Percentiles rank a stretch among this genome's conserved stretches.
phyloP scores from a whole-genome alignment of 495 filamentous ascomycete species.

The Astrothelium subdiscretum region DNA sequence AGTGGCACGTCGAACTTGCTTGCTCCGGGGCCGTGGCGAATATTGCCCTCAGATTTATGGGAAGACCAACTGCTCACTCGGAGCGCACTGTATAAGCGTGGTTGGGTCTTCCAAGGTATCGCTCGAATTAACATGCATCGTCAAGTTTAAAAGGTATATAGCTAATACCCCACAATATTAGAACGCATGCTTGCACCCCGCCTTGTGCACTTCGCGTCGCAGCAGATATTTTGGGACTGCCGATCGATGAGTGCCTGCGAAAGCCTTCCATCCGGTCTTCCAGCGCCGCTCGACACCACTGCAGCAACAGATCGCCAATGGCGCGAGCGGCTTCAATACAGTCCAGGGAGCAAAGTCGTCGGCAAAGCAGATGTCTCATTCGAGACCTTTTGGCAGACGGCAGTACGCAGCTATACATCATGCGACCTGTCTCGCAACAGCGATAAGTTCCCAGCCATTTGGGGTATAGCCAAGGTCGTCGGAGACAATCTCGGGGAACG shows the following conservation, averaged over 20 bases:
- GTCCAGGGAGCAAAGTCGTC: neutral
- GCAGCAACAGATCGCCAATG: neutral
- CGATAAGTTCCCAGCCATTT: conserved; percentile 6
- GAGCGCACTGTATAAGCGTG: neutral
- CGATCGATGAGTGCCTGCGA: neutral
- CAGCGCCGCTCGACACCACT: neutral
- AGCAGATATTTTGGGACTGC: conserved; percentile 5
- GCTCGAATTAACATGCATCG: neutral
- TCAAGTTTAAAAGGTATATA: neutral
- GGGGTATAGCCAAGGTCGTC: conserved; percentile 3
- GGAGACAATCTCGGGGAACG: neutral
- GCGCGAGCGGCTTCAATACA: neutral
- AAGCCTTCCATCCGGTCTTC: conserved; percentile 3
- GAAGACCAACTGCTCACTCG: neutral
- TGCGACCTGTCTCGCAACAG: neutral
- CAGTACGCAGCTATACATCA: neutral
- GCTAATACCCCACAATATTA: neutral
- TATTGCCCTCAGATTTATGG: neutral
- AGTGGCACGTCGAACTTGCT: neutral
- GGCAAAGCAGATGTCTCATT: neutral
- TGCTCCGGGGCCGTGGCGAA: neutral
- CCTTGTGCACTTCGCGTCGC: neutral
- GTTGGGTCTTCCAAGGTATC: conserved; percentile 5
- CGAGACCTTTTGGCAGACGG: neutral
- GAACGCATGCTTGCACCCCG: conserved; percentile 4